Conservation (phyloP, 495 filamentous ascomycete species). For the Immersiella caudata region DNA sequence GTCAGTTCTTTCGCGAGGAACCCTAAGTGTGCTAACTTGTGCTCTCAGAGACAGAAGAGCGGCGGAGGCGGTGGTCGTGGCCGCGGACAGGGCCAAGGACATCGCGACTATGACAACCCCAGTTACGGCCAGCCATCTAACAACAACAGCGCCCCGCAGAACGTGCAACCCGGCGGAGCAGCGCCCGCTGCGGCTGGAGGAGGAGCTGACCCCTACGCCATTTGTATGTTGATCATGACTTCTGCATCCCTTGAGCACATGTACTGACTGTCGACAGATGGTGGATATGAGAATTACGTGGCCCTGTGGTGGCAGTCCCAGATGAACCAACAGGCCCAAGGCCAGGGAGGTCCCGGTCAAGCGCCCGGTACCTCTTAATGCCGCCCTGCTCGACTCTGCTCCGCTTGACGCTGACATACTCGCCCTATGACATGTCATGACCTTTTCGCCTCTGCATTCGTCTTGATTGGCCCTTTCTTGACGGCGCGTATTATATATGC, state of each 20-base stretch:
- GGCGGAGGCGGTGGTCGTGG: slow-evolving; percentile 50
- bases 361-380: slow-evolving; percentile 37
- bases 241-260: not conserved
- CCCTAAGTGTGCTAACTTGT: slow-evolving; percentile 31
- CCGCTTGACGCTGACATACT: slow-evolving; percentile 35
- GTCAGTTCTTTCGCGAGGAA: not conserved
- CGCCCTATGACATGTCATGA: slow-evolving; percentile 30
- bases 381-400: slow-evolving; percentile 31
- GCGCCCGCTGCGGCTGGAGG: slow-evolving; percentile 26
- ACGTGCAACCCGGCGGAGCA: slow-evolving; percentile 19
- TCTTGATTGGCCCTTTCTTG: slow-evolving; percentile 3
- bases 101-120: slow-evolving; percentile 49
- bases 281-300: slow-evolving; percentile 40
- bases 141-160: slow-evolving; percentile 30
- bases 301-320: slow-evolving; percentile 39
- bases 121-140: slow-evolving; percentile 40
- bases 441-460: slow-evolving; percentile 24
- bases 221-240: slow-evolving; percentile 29
- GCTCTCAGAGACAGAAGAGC: slow-evolving; percentile 53
- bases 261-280: slow-evolving; percentile 31
- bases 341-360: slow-evolving; percentile 30
- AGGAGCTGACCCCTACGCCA: slow-evolving; percentile 37
- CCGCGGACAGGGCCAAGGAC: slow-evolving; percentile 41
- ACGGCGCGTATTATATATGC: not conserved
- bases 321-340: slow-evolving; percentile 35